Evolutionary conservation across 1,284 basidiomycete genomes (phyloP).

Genomic region (Puccinia novopanici): DNA sequence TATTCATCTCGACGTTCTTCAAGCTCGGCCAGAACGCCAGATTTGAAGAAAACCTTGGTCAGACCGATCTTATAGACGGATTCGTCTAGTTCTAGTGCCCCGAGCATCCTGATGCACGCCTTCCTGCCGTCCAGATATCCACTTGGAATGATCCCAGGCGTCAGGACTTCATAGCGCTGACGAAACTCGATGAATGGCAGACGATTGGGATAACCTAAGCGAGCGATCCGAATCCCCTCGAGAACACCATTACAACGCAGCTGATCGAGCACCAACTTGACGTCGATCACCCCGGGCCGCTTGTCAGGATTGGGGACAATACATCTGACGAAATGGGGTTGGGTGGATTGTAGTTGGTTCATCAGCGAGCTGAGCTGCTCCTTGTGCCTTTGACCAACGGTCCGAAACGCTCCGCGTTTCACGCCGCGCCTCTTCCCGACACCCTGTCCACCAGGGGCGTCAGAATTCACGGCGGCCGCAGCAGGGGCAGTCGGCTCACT

Average conservation of each 20-base stretch:
- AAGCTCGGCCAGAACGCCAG: slow-evolving; percentile 94
- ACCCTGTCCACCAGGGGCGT: slow-evolving; percentile 63
- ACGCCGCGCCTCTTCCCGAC: slow-evolving; percentile 66
- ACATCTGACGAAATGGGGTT: slow-evolving; percentile 97
- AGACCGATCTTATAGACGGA: slow-evolving; percentile 86
- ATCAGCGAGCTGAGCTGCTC: slow-evolving; percentile 92
- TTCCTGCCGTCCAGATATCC: slow-evolving; percentile 98
- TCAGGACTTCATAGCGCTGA: slow-evolving; percentile 92
- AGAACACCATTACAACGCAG: slow-evolving; percentile 97
- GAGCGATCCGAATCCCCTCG: slow-evolving; percentile 96
- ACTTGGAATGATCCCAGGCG: slow-evolving; percentile 83
- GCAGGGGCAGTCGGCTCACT: slow-evolving; percentile 56
- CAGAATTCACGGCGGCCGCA: slow-evolving; percentile 57
- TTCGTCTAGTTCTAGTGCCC: slow-evolving; percentile 82
- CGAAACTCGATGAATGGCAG: slow-evolving; percentile 96
- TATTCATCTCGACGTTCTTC: slow-evolving; percentile 88
- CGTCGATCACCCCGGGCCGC: slow-evolving; percentile 87
- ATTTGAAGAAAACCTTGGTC: slow-evolving; percentile 99
- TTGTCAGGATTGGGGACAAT: slow-evolving; percentile 94
- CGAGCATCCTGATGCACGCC: slow-evolving; percentile 89
- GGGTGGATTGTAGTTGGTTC: slow-evolving; percentile 85
- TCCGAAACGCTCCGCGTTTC: slow-evolving; percentile 96
- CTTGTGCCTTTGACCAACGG: slow-evolving; percentile 91
- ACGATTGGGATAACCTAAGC: slow-evolving; percentile 94
- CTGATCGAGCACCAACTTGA: slow-evolving; percentile 93